phyloP scores from a whole-genome alignment of 2,329 filamentous ascomycete species.

The Aspergillus fumigatus region DNA sequence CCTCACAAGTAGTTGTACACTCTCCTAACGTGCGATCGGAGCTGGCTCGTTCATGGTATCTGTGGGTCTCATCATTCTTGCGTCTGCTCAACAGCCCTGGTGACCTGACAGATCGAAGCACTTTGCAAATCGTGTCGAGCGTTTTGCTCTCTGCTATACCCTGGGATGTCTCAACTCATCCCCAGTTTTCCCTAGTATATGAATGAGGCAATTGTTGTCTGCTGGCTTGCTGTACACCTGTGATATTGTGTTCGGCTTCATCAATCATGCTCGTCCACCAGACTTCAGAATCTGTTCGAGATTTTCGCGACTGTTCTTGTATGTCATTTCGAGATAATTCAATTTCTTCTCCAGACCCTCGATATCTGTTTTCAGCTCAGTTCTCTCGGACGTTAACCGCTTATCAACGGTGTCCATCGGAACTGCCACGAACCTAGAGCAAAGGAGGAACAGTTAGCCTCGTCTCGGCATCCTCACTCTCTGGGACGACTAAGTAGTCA shows the following conservation, averaged over 20 bases:
- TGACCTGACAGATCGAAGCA: background rate
- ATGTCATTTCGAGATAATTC: conserved; percentile 89
- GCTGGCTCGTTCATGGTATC: background rate
- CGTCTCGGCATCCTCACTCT: background rate
- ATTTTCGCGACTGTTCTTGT: conserved; percentile 88
- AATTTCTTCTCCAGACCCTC: conserved; percentile 80
- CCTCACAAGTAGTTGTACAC: background rate
- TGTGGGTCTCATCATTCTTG: background rate
- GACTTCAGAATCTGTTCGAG: conserved; percentile 80
- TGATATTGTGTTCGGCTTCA: background rate
- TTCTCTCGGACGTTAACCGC: conserved; percentile 70
- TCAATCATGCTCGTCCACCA: conserved; percentile 34
- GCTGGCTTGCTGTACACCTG: background rate
- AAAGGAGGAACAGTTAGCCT: conserved; percentile 6
- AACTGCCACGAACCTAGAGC: conserved; percentile 75
- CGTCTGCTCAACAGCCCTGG: background rate
- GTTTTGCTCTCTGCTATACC: background rate
- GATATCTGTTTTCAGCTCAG: conserved; percentile 72
- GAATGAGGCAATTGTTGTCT: background rate
- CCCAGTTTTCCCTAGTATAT: background rate
- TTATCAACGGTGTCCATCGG: conserved; percentile 68
- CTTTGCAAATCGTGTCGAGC: background rate
- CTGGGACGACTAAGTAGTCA: too few relatives aligned
- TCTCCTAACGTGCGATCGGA: background rate
- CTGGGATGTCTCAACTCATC: background rate